Evolutionary conservation across 768 basidiomycete species (phyloP), one percentile per base, ranked within the genome.

Genomic region (Neoboletus brunneissimus): DNA sequence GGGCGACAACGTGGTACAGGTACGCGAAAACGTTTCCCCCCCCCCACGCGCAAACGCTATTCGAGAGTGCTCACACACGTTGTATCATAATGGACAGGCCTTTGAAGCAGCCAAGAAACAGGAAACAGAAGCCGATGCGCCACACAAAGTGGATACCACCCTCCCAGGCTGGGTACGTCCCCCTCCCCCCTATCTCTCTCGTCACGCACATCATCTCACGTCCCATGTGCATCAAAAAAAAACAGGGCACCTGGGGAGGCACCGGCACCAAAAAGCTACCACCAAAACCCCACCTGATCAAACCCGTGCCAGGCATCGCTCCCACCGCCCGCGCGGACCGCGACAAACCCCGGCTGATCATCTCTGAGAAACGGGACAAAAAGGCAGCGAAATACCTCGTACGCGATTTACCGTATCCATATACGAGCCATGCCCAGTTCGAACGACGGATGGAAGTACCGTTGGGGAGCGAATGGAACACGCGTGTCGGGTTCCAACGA

Each of bases 361-460:
- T 99, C 65, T 94, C 92, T 2, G 96, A 99, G 73, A 92, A 89
- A 73, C 86, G 87, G 56, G 96, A 98, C 76, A 93, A 92, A 76
- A 97, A 97, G 70, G 94, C 91, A 0, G 76, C 84, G 16, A 91
- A 93, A 73, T 98, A 95, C 70, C 79, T 86, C 57, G 85, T 94
- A 53, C 90, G 89, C 72, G 95, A 98, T 69, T 73, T 99, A 44
- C 97, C 97, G 3, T 89, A 89, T 73, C 97, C 96, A 4, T 98
- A 94, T 68, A 98, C 96, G 10, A 91, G 88, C 72, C 86, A 86
- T 55, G 91, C 88, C 4, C 97, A 98, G 76, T 98, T 89, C 66
- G 94, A 97, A 73, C 84, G 87, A 34, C 82, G 81, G 58, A 85
- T 97, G 78, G 83, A 87, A 41, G 80, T 76, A 32, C 94, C 95